Base-by-base conservation (phyloP, 192 early-diverging fungal species). In the Endogone sp. region DNA sequence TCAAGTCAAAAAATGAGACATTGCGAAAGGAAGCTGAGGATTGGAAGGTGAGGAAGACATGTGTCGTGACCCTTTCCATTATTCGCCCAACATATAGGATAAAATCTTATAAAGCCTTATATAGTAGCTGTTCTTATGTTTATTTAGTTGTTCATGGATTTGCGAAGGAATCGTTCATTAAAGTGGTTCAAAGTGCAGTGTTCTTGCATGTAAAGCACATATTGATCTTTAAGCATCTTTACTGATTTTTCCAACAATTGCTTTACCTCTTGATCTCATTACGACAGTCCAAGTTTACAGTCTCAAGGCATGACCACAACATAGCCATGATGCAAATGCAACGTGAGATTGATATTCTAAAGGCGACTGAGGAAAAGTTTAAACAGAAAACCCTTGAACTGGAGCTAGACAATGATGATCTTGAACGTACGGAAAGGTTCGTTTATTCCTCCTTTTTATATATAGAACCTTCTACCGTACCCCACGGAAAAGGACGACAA, bases 371-470 rank as follows among this genome's bases (percentile, higher is more conserved):
- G 26, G 88, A 90, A 62, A 84, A 76, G 65, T 93, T 88, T 72
- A 82, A 84, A 70, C 87, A 90, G 70, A 85, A 88, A 58, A 89
- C 86, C 24, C 82, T 88, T 20, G 90, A 91, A 65, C 68, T 93
- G 20, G 91, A 93, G 74, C 84, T 91, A 72, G 84, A 91, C 44
- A 91, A 90, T 76, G 91, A 93, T 64, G 90, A 93, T 63, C 68
- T 93, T 44, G 91, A 93, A 75, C 81, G 87, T 54, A 89, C 79
- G 32, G 85, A 83, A 73, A 79, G 85, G 85, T 86, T n/a, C n/a
- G n/a, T n/a, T n/a, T 75, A 4, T 37, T n/a, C n/a, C n/a, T n/a
- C n/a, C 6, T 29, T 21, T 30, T 29, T 20, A n/a, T 20, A 27
- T 10, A 56, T 56, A 59, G 24, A 31, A 57, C 3, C 44, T 56